Evolutionary conservation across 2,329 filamentous ascomycete genomes (phyloP).

Genomic region (Arthrinium phaeospermum): DNA sequence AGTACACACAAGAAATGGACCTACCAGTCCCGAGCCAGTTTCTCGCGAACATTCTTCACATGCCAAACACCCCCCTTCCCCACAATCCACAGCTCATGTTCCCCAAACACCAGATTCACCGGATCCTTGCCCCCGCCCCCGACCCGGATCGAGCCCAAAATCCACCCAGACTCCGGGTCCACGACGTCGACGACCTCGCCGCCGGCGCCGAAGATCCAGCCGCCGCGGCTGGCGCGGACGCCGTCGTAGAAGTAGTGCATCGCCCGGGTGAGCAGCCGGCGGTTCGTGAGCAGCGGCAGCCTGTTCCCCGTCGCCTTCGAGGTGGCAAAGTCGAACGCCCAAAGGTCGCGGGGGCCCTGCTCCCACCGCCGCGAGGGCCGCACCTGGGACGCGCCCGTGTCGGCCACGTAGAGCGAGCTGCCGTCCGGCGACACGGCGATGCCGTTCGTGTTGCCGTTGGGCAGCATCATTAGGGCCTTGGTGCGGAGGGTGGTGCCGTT

Average conservation of each 20-base stretch:
- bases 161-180: conserved; percentile 9
- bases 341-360: conserved; percentile 17
- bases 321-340: conserved; percentile 12
- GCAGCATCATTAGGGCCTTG: background rate
- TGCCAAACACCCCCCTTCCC: conserved; percentile 12
- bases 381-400: background rate
- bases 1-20: background rate
- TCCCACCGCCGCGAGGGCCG: background rate
- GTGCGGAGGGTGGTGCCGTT: conserved; percentile 8
- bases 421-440: conserved; percentile 16
- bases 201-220: conserved; percentile 11
- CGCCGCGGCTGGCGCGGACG: conserved; percentile 1
- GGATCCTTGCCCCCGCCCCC: background rate
- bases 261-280: background rate
- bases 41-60: background rate
- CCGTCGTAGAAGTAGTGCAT: conserved; percentile 10
- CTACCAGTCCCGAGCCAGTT: conserved; percentile 2
- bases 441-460: conserved; percentile 9
- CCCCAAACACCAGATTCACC: background rate
- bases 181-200: conserved; percentile 14
- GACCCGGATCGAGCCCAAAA: conserved; percentile 11
- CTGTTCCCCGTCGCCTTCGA: background rate
- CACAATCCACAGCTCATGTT: conserved; percentile 2
- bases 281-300: conserved; percentile 14
- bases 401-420: conserved; percentile 2